phyloP scores from a whole-genome alignment of 2,329 filamentous ascomycete genomes.

The Parasarocladium wereldwijsianum region DNA sequence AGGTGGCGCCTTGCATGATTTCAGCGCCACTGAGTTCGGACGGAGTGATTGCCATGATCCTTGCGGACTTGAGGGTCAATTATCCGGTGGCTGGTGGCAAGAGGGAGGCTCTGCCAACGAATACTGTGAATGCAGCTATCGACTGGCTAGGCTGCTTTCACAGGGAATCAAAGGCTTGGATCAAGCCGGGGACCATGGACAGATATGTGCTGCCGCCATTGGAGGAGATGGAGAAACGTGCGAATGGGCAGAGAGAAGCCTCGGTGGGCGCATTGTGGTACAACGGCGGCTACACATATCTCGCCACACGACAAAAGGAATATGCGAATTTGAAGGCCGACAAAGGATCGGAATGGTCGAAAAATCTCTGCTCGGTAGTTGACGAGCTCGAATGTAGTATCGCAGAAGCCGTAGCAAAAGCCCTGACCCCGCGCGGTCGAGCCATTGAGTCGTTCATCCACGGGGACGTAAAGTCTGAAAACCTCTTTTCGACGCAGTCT shows the following conservation, averaged over 20 bases:
- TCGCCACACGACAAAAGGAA: constrained; percentile 45
- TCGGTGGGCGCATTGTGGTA: constrained; percentile 32
- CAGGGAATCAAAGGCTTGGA: constrained; percentile 30
- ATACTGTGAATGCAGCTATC: constrained; percentile 37
- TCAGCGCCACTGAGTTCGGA: constrained; percentile 21
- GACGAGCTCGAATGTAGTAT: constrained; percentile 9
- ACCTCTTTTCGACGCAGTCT: constrained; percentile 39
- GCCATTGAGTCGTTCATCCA: constrained; percentile 44
- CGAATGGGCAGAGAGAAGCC: constrained; percentile 6
- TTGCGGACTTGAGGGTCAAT: constrained; percentile 36
- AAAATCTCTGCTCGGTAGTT: constrained; percentile 25
- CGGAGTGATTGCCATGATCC: constrained; percentile 35
- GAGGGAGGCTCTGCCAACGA: constrained; percentile 26
- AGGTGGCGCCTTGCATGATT: constrained; percentile 34
- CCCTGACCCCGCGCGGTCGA: constrained; percentile 30
- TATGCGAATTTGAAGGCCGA: constrained; percentile 32
- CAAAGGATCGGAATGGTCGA: constrained; percentile 37
- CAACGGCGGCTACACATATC: constrained; percentile 56
- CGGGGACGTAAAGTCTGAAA: constrained; percentile 56
- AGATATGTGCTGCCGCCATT: constrained; percentile 37
- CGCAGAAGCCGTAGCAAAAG: constrained; percentile 36
- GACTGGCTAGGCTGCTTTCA: constrained; percentile 53
- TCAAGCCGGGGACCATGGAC: constrained; percentile 14
- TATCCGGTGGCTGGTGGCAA: constrained; percentile 45
- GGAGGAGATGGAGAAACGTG: constrained; percentile 28